These are phyloP conservation scores for Fusarium verrucosum DNA, from an alignment of 2,329 filamentous ascomycete species.

Conservation along the genomic window DNA sequence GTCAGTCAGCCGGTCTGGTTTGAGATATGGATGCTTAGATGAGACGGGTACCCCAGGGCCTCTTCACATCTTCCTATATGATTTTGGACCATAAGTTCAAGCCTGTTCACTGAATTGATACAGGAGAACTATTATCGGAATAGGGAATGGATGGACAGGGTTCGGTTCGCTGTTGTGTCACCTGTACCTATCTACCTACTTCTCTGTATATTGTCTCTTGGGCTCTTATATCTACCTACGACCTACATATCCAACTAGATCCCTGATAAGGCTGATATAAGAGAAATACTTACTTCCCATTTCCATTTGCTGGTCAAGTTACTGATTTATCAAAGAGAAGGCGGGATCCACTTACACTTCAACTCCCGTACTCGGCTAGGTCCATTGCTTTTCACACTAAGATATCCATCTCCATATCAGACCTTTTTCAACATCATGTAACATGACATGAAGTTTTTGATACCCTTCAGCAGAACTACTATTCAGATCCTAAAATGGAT, in stretches of 20 bases:
- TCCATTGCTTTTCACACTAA: not conserved
- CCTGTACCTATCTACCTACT: too few species aligned
- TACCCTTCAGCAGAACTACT: not conserved
- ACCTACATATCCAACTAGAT: too few species aligned
- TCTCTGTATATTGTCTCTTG: too few species aligned
- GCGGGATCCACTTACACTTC: not conserved
- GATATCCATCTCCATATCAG: conserved; percentile 1
- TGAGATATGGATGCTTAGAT: not conserved
- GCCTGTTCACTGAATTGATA: too few species aligned
- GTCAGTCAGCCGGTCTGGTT: not conserved
- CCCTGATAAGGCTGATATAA: too few species aligned
- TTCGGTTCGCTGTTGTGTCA: not conserved
- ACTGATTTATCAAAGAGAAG: not conserved
- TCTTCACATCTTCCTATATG: not conserved
- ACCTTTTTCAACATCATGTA: not conserved
- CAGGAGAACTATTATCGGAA: not conserved
- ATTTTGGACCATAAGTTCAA: too few species aligned
- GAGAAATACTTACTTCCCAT: too few species aligned
- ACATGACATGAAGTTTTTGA: not conserved
- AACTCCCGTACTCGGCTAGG: not conserved
- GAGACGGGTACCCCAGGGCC: not conserved
- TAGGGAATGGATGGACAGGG: not conserved
- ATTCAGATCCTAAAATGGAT: conserved; percentile 20
- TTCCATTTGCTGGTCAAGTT: not conserved
- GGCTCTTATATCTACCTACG: too few species aligned